A percentile compares a stretch with the other conserved stretches of the same genome.
Evolutionary conservation across 2,329 filamentous ascomycete genomes (phyloP).

Genomic region (Fusarium scirpi): DNA sequence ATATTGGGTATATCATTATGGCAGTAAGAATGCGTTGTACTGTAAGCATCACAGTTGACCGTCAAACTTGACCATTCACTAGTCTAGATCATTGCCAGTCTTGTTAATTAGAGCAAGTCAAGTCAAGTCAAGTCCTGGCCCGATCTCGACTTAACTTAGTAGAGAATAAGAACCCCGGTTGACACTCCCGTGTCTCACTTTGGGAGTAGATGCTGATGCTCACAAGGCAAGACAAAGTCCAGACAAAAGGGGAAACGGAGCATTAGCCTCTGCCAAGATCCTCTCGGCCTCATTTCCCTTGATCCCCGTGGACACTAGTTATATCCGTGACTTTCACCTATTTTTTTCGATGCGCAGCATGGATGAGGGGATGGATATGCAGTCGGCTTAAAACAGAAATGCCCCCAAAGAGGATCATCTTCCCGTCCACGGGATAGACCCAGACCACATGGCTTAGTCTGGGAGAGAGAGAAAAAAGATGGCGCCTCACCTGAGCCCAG

Average conservation of each 20-base stretch:
- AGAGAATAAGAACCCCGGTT: slow-evolving; percentile 38
- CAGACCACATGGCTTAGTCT: slow-evolving; percentile 33
- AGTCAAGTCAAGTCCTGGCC: slow-evolving; percentile 1
- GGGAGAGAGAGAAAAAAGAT: not conserved
- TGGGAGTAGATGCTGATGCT: slow-evolving; percentile 21
- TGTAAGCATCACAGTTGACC: not conserved
- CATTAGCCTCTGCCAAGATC: slow-evolving; percentile 4
- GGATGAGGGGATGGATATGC: slow-evolving; percentile 14
- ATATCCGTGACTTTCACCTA: slow-evolving; percentile 15
- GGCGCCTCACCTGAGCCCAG: slow-evolving; percentile 45
- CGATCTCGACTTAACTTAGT: slow-evolving; percentile 33
- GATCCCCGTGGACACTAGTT: slow-evolving; percentile 11
- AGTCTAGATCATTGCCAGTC: slow-evolving; percentile 4
- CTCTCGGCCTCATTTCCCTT: slow-evolving; percentile 16
- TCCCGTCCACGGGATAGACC: slow-evolving; percentile 9
- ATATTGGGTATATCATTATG: not conserved
- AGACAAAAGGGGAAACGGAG: slow-evolving; percentile 7
- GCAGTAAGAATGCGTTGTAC: not conserved
- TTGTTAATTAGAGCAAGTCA: not conserved
- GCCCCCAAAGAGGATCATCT: not conserved
- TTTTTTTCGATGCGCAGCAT: not conserved
- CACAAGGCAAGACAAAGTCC: slow-evolving; percentile 44
- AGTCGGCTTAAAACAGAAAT: slow-evolving; percentile 35
- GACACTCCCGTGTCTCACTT: slow-evolving; percentile 50
- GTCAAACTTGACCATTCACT: not conserved